These are phyloP conservation scores for Fraxinus paxiana DNA, from an alignment of 305 asterid genomes.

Conservation along the genomic window DNA sequence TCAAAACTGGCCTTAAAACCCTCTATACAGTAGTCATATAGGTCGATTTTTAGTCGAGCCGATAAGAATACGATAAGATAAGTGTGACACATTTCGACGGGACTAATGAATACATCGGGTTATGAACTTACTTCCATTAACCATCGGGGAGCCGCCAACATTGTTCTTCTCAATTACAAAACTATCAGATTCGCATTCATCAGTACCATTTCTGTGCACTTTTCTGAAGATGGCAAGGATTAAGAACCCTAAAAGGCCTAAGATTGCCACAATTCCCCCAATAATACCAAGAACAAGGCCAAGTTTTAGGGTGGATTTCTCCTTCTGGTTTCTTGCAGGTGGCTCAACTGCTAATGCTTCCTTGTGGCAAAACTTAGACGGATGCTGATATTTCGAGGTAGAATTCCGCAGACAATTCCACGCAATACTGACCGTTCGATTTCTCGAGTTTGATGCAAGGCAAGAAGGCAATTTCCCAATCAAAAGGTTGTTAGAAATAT, in stretches of 20 bases:
- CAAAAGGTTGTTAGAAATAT: conserved; percentile 70
- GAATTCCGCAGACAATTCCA: conserved; percentile 74
- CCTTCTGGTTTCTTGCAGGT: conserved; percentile 25
- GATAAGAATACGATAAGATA: not conserved
- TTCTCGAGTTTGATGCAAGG: conserved; percentile 49
- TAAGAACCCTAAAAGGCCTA: conserved; percentile 49
- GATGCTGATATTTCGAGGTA: conserved; percentile 58
- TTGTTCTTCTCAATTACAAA: conserved; percentile 56
- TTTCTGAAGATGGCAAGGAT: conserved; percentile 47
- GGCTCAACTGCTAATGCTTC: conserved; percentile 93
- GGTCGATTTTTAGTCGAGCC: not conserved
- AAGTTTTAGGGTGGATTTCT: conserved; percentile 51
- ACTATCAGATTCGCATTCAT: conserved; percentile 45
- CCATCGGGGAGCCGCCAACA: conserved; percentile 35
- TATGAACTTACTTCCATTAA: conserved; percentile 49
- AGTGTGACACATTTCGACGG: not conserved
- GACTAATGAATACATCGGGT: not conserved
- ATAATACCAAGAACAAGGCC: conserved; percentile 73
- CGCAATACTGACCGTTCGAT: conserved; percentile 43
- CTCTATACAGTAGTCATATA: not conserved
- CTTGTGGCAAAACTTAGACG: conserved; percentile 62
- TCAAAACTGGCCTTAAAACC: not conserved
- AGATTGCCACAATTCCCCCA: conserved; percentile 48
- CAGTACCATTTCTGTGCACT: conserved; percentile 32
- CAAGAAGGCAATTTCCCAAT: conserved; percentile 77